Percentiles rank a stretch among this genome's conserved stretches.
phyloP scores from a whole-genome alignment of 2,329 filamentous ascomycete species.

The Scedosporium dehoogii region DNA sequence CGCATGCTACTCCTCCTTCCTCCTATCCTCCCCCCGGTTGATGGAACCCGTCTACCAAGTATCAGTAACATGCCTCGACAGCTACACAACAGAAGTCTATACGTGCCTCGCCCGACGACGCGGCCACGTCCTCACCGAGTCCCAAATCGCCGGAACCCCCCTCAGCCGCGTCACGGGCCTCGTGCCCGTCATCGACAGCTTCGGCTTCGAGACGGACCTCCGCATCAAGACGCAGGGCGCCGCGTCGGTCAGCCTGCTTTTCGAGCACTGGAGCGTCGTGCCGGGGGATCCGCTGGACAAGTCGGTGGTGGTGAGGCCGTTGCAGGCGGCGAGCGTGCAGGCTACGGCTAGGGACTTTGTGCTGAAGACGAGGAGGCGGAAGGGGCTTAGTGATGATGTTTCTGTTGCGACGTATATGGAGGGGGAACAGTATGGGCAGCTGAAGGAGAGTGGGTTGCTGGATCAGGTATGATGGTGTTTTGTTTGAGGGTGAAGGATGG shows the following conservation, averaged over 20 bases:
- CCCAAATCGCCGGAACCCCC: conserved; percentile 86
- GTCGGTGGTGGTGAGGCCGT: conserved; percentile 67
- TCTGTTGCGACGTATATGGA: conserved; percentile 94
- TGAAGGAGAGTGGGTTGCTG: conserved; percentile 82
- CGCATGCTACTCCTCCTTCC: conserved; percentile 89
- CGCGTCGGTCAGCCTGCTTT: conserved; percentile 82
- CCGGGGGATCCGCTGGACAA: conserved; percentile 91
- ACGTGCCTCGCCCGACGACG: conserved; percentile 80
- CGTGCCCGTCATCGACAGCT: conserved; percentile 92
- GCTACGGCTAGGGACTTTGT: conserved; percentile 93
- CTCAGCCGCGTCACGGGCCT: conserved; percentile 86
- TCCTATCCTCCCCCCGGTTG: conserved; percentile 90
- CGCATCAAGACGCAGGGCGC: conserved; percentile 92
- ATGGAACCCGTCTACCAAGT: conserved; percentile 96
- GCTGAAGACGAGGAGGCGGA: conserved; percentile 85
- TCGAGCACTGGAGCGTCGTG: conserved; percentile 93
- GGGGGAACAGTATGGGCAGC: conserved; percentile 78
- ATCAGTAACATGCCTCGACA: conserved; percentile 84
- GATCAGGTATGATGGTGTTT: conserved; percentile 35
- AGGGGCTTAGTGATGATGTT: conserved; percentile 91
- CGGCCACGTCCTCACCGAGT: conserved; percentile 90
- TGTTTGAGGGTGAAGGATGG: background rate
- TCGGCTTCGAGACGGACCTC: conserved; percentile 96
- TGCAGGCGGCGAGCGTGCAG: conserved; percentile 82
- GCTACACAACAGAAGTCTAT: conserved; percentile 81